Evolutionary conservation across 306 rosid species (phyloP), one percentile per base, ranked within the genome.

Genomic region (Alnus rubra): DNA sequence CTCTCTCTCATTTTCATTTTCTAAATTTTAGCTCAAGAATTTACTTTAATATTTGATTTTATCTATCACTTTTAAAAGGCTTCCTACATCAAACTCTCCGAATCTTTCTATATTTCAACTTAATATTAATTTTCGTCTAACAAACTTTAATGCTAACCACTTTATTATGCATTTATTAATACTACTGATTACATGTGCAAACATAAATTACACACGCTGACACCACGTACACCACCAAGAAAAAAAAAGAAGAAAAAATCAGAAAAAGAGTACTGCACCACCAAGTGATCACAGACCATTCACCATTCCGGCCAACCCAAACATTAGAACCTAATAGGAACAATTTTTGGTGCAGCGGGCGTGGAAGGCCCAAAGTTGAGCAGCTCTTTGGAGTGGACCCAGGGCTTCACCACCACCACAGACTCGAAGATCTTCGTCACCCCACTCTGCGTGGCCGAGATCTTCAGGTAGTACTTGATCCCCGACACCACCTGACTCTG

Each of bases 401-500:
- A 92, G 0, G 97, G 92, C 85, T 90, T 86, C 1, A 94, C 94
- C n/a, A 90, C 85, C 28, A 92, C 94, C 8, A 83, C 86, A 0
- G 96, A 90, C 13, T 84, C 81, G 52, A 90, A 92, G 76, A 80
- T 53, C 77, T 58, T 67, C 7, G n/a, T 47, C 18, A 14, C 69
- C 1, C 92, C 98, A 11, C 80, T 83, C 59, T 37, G 52, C 1
- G 67, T 74, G 4, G 93, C 85, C 2, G 79, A 56, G 12, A 94
- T 86, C 59, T 79, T 88, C 7, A 94, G 69, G 31, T 90, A 89
- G 79, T 90, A 92, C 76, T 90, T 94, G 39, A 83, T 69, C 71
- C 97, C 97, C 0, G 94, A 64, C 23, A 92, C 97, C 76, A 94
- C 96, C 81, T 94, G 98, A 55, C 71, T 87, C 81, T 92, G 67